These are phyloP conservation scores for Hymenochaete sp. DNA, from an alignment of 1,284 basidiomycete genomes.

Conservation along the genomic window DNA sequence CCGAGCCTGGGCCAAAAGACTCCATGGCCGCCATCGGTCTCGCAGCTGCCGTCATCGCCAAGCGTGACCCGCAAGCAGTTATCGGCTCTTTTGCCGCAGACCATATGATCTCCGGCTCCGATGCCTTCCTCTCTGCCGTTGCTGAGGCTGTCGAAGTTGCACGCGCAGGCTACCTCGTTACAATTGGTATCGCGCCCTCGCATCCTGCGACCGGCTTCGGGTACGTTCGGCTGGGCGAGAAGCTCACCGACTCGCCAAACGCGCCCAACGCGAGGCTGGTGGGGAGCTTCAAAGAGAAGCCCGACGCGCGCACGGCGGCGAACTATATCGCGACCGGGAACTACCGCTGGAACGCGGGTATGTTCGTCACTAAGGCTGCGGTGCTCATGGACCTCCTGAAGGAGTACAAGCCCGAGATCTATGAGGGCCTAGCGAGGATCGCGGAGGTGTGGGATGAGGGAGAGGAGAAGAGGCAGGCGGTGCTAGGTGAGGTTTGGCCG, in stretches of 20 bases:
- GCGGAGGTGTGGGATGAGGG: conserved; percentile 65
- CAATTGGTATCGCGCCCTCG: conserved; percentile 77
- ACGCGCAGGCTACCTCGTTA: conserved; percentile 66
- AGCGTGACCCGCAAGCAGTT: conserved; percentile 68
- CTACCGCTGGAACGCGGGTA: conserved; percentile 82
- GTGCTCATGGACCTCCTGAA: conserved; percentile 60
- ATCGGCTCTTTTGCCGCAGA: conserved; percentile 80
- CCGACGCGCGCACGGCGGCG: conserved; percentile 73
- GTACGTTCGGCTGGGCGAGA: conserved; percentile 73
- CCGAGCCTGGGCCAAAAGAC: conserved; percentile 76
- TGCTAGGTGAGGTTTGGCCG: conserved; percentile 62
- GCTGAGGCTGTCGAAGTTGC: conserved; percentile 77
- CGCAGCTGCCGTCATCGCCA: conserved; percentile 70
- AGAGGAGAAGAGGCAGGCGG: conserved; percentile 36
- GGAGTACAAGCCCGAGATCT: conserved; percentile 63
- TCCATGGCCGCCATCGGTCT: conserved; percentile 82
- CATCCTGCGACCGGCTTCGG: conserved; percentile 80
- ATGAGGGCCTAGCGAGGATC: conserved; percentile 56
- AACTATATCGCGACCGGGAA: conserved; percentile 74
- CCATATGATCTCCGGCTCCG: conserved; percentile 82
- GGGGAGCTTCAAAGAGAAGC: conserved; percentile 77
- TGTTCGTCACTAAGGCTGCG: conserved; percentile 75
- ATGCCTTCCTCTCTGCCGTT: conserved; percentile 72
- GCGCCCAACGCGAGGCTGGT: conserved; percentile 77
- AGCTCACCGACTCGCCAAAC: conserved; percentile 45